phyloP scores from a whole-genome alignment of 2,329 filamentous ascomycete genomes.

The Metarhizium anisopliae region DNA sequence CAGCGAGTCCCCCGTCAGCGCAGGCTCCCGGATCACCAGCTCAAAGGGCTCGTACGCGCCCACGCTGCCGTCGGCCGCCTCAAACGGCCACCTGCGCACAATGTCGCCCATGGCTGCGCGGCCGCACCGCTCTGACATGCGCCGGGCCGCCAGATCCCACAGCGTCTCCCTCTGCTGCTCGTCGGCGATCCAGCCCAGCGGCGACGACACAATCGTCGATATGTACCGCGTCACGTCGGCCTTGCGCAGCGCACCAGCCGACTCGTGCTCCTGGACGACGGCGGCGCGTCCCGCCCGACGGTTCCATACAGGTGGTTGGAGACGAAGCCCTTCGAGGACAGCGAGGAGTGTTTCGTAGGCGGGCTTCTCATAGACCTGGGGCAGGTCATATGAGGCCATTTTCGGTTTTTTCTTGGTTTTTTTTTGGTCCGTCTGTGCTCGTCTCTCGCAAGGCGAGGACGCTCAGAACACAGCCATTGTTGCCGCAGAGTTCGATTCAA shows the following conservation, averaged over 20 bases:
- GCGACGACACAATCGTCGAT: slow-evolving; percentile 57
- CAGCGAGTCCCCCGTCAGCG: slow-evolving; percentile 77
- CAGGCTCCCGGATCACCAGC: slow-evolving; percentile 73
- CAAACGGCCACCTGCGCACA: slow-evolving; percentile 44
- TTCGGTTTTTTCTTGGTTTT: background rate
- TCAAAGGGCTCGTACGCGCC: slow-evolving; percentile 37
- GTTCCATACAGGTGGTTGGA: slow-evolving; percentile 62
- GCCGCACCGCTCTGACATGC: slow-evolving; percentile 80
- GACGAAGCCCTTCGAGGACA: slow-evolving; percentile 56
- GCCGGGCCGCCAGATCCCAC: slow-evolving; percentile 70
- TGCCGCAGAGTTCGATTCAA: no score
- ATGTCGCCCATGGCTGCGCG: slow-evolving; percentile 53
- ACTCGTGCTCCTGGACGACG: slow-evolving; percentile 30
- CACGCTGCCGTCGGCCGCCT: slow-evolving; percentile 10
- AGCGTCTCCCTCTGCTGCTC: slow-evolving; percentile 56
- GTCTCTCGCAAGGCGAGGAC: background rate
- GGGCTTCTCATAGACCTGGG: slow-evolving; percentile 75
- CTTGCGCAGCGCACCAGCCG: slow-evolving; percentile 30
- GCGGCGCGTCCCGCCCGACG: slow-evolving; percentile 17
- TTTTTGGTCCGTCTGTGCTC: background rate
- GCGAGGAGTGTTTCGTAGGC: slow-evolving; percentile 53
- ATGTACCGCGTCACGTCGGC: slow-evolving; percentile 56
- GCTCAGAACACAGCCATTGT: no score
- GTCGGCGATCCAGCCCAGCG: slow-evolving; percentile 58
- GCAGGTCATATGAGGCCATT: slow-evolving; percentile 47